Evolutionary conservation across 2,329 filamentous ascomycete species (phyloP).

Genomic region (Elsinoe arachidis): DNA sequence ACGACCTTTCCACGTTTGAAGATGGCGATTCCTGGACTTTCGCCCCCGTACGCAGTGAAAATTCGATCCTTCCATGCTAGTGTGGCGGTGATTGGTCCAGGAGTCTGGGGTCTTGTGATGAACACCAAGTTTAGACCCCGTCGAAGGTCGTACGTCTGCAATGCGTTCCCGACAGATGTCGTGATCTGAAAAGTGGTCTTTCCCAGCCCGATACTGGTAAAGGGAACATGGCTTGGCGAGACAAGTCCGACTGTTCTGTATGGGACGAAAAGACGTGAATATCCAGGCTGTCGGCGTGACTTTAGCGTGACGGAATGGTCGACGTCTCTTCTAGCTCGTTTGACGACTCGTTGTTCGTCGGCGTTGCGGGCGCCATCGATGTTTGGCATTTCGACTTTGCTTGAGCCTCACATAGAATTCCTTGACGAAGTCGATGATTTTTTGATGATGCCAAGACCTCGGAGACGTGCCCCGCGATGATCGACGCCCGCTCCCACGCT

Average conservation of each 20-base stretch:
- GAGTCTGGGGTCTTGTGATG: conserved; percentile 83
- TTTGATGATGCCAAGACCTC: conserved; percentile 8
- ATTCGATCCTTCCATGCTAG: conserved; percentile 78
- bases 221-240: conserved; percentile 81
- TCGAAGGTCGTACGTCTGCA: conserved; percentile 94
- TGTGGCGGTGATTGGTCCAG: conserved; percentile 75
- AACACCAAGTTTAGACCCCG: conserved; percentile 88
- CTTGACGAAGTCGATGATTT: background rate
- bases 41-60: conserved; percentile 80
- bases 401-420: too few species aligned
- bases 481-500: background rate
- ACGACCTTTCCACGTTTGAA: conserved; percentile 86
- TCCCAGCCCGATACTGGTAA: conserved; percentile 78
- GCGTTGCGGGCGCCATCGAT: background rate
- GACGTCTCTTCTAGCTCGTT: conserved; percentile 55
- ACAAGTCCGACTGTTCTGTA: conserved; percentile 93
- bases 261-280: conserved; percentile 81
- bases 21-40: conserved; percentile 65
- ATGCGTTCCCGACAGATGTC: conserved; percentile 77
- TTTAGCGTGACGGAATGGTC: background rate
- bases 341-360: conserved; percentile 43
- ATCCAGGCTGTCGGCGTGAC: conserved; percentile 16
- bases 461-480: background rate
- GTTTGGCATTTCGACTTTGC: background rate
- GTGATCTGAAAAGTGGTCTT: conserved; percentile 97